These are phyloP conservation scores for Rosa chinensis DNA, from an alignment of 306 rosid genomes.

Conservation along the genomic window DNA sequence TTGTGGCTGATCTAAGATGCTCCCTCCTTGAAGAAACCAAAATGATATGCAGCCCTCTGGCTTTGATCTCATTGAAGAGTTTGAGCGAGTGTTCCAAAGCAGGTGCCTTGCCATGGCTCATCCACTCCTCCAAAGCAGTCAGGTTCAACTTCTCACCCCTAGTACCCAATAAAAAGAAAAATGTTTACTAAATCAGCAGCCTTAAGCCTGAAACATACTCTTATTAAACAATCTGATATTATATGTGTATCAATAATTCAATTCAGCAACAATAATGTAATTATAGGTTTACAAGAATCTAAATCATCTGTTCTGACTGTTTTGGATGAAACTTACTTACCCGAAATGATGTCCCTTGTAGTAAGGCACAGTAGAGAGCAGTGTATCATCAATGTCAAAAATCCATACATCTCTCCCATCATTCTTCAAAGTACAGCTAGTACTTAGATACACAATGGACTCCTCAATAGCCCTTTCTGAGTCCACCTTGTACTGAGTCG, in stretches of 20 bases:
- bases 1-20: constrained; percentile 60
- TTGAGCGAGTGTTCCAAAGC: constrained; percentile 51
- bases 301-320: background rate
- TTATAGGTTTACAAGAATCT: background rate
- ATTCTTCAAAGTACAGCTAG: constrained; percentile 45
- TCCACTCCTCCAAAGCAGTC: constrained; percentile 62
- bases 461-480: constrained; percentile 48
- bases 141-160: constrained; percentile 57
- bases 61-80: constrained; percentile 54
- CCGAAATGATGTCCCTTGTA: constrained; percentile 47
- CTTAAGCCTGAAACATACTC: background rate
- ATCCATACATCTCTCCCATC: constrained; percentile 70
- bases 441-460: constrained; percentile 47
- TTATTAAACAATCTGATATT: background rate
- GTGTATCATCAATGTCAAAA: constrained; percentile 70
- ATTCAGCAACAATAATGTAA: background rate
- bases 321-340: constrained; percentile 27
- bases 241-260: background rate
- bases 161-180: background rate
- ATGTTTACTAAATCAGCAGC: background rate
- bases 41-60: constrained; percentile 56
- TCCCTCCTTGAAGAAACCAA: constrained; percentile 63
- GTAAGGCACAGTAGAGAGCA: constrained; percentile 57
- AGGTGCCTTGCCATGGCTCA: constrained; percentile 54
- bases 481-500: constrained; percentile 57